Conservation (phyloP, 306 rosid genomes). For the Quercus berberidifolia region DNA sequence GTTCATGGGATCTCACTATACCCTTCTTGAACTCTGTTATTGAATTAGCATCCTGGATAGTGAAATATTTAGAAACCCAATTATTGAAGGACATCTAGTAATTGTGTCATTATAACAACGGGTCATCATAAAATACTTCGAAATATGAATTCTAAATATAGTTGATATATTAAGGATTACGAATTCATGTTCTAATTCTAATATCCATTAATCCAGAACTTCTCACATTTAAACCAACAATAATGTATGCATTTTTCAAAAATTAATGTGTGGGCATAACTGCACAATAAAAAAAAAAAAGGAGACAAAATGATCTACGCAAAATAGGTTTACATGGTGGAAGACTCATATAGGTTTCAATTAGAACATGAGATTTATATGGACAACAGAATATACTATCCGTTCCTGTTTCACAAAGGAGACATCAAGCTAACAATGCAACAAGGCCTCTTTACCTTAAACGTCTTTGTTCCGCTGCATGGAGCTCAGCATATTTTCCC, state of each 20-base stretch:
- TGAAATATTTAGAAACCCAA: neutral
- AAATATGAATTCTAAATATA: neutral
- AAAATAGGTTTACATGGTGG: neutral
- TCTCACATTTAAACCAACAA: neutral
- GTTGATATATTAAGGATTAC: neutral
- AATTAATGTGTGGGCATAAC: neutral
- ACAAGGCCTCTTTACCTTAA: slow-evolving; percentile 50
- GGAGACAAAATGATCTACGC: neutral
- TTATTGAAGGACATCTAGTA: neutral
- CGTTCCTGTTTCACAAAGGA: slow-evolving; percentile 13
- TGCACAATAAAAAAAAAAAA: neutral
- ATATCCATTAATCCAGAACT: neutral
- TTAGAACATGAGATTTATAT: neutral
- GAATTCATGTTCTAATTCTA: neutral
- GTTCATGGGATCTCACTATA: neutral
- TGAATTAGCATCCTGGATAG: neutral
- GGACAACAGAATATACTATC: neutral
- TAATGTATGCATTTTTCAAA: neutral
- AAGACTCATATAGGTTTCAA: neutral
- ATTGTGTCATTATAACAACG: neutral
- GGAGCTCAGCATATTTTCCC: slow-evolving; percentile 88
- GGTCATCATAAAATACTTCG: neutral
- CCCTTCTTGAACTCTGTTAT: neutral
- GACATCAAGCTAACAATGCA: slow-evolving; percentile 1
- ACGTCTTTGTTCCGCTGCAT: slow-evolving; percentile 84